Base-by-base conservation (phyloP, 2,329 filamentous ascomycete genomes). In the Elsinoe batatas region DNA sequence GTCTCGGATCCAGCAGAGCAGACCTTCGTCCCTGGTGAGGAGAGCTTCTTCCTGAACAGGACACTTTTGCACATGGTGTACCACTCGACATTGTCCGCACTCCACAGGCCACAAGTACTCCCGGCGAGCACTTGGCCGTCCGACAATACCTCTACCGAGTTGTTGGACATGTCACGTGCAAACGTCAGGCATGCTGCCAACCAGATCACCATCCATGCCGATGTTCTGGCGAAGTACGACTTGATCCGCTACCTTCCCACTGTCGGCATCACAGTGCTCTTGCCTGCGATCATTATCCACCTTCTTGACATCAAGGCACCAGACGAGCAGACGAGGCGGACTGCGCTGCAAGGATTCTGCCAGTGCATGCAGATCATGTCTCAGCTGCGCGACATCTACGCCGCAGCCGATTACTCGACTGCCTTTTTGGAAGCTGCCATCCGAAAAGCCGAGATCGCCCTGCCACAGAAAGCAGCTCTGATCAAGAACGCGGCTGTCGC, bases 1-100 rank as follows among this genome's bases (percentile, higher is more conserved):
- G 69, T 81, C 50, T 76, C 80, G 53, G 33, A 55, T 37, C 53
- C 53, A 2, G 33, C 38, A 8, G 15, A 32, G 37, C 38, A 46
- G 40, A 42, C 38, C 5, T 55, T 55, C 17, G 36, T 18, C 3
- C 77, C 71, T 13, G 75, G 82, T 15, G 83, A 83, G 33, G 76
- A 78, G 37, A 76, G 81, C 3, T 81, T 84, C 49, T 63, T 64
- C 20, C 72, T 95, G 2, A 89, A 95, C 67, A 81, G 88, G 47
- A 88, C 87, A n/a, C 76, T 96, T 17, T 75, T 97, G 35, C 89
- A 95, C 69, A 94, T 96, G 85, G 83, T 95, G 1, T 95, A 94
- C 70, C 87, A 90, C 69, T 94, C 91, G 1, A 94, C 91, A 0
- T 79, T 94, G 15, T 95, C 89, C 53, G 91, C 91, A 2, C 77